Conservation (phyloP, 768 basidiomycete species). For the Austroboletus eburneus region DNA sequence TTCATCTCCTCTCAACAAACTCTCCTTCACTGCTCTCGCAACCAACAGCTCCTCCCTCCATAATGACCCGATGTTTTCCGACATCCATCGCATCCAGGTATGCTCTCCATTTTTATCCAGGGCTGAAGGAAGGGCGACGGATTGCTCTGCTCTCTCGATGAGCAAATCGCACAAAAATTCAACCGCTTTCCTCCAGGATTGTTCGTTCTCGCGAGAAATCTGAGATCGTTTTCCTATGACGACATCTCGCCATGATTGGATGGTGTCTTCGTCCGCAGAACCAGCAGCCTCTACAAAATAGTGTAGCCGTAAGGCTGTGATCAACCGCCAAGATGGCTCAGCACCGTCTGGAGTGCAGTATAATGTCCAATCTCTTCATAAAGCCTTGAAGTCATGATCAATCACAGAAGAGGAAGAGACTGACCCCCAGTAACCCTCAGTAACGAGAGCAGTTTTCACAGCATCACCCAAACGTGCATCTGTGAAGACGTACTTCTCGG, state of each 20-base stretch:
- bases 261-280: conserved; percentile 23
- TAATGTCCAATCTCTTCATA: conserved; percentile 72
- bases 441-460: conserved; percentile 52
- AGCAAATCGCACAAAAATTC: conserved; percentile 37
- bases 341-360: conserved; percentile 56
- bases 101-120: neutral
- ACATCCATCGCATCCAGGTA: conserved; percentile 33
- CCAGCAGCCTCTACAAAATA: conserved; percentile 39
- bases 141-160: conserved; percentile 29
- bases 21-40: conserved; percentile 42
- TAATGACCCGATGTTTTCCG: conserved; percentile 41
- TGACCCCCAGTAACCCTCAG: conserved; percentile 84
- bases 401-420: conserved; percentile 12
- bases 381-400: neutral
- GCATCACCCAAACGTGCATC: conserved; percentile 37
- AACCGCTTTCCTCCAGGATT: conserved; percentile 42
- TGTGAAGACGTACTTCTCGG: conserved; percentile 48
- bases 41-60: conserved; percentile 63
- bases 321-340: conserved; percentile 77
- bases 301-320: conserved; percentile 66
- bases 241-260: conserved; percentile 53
- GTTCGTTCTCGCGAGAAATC: conserved; percentile 49
- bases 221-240: conserved; percentile 40
- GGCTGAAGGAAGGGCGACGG: conserved; percentile 3
- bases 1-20: conserved; percentile 43